phyloP scores from a whole-genome alignment of 257 asterid genomes.

The Cynanchum wilfordii region DNA sequence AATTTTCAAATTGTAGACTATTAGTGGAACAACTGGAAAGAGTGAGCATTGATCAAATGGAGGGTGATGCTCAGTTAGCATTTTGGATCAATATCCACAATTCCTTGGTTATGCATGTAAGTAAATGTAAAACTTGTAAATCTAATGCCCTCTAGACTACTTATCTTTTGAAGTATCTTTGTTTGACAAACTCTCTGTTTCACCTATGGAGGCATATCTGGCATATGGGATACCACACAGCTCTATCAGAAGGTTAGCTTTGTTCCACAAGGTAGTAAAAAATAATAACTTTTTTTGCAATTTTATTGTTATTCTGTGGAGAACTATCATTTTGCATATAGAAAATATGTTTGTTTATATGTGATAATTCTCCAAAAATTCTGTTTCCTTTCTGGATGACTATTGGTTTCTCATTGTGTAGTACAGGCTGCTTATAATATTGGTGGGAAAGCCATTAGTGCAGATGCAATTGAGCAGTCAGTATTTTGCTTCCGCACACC shows the following conservation, averaged over 20 bases:
- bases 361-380: background rate
- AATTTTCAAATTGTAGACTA: slow-evolving; percentile 30
- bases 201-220: slow-evolving; percentile 39
- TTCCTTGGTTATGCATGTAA: slow-evolving; percentile 64
- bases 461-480: slow-evolving; percentile 53
- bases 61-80: slow-evolving; percentile 37
- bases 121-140: slow-evolving; percentile 8
- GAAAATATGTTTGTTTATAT: background rate
- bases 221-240: slow-evolving; percentile 59
- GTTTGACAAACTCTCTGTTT: slow-evolving; percentile 12
- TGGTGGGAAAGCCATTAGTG: slow-evolving; percentile 47
- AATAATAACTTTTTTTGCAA: background rate
- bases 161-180: slow-evolving; percentile 7
- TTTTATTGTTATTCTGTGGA: background rate
- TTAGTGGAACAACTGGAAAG: slow-evolving; percentile 58
- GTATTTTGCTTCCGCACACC: slow-evolving; percentile 48
- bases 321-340: background rate
- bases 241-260: slow-evolving; percentile 61
- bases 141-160: background rate
- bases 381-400: slow-evolving; percentile 12
- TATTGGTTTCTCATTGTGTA: slow-evolving; percentile 19
- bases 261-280: slow-evolving; percentile 63
- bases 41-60: slow-evolving; percentile 42
- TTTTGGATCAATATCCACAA: slow-evolving; percentile 68
- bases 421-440: slow-evolving; percentile 63